Evolutionary conservation across 768 basidiomycete genomes (phyloP).

Genomic region (Phallus indusiatus): DNA sequence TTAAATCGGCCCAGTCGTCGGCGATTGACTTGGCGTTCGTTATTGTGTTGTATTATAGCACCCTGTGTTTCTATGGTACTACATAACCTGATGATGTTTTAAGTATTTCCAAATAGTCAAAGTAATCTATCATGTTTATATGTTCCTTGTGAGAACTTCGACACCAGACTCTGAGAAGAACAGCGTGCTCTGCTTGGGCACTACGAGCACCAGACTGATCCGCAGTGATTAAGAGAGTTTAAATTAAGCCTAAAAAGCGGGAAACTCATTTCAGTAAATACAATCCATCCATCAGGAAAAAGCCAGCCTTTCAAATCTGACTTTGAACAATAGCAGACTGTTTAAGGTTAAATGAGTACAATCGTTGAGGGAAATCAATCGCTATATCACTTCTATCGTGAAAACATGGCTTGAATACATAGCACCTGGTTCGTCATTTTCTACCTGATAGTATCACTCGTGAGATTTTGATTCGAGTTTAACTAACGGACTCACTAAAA

Average conservation of each 20-base stretch:
- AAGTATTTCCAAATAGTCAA: too few relatives aligned
- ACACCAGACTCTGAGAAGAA: constrained; percentile 69
- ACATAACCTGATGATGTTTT: too few relatives aligned
- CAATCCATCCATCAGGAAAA: constrained; percentile 90
- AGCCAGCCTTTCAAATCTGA: constrained; percentile 55
- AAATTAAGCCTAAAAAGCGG: neutral
- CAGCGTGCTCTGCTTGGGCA: constrained; percentile 84
- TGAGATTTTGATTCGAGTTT: neutral
- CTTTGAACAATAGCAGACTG: constrained; percentile 78
- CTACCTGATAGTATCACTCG: constrained; percentile 30
- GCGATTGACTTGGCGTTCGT: too few relatives aligned
- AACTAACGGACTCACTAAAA: constrained; percentile 36
- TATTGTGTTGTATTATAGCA: neutral
- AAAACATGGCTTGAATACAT: constrained; percentile 88
- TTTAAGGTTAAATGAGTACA: neutral
- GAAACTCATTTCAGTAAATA: constrained; percentile 68
- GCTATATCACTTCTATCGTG: constrained; percentile 67
- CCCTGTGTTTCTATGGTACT: constrained; percentile 15
- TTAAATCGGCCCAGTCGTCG: too few relatives aligned
- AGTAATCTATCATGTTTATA: too few relatives aligned
- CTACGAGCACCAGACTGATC: constrained; percentile 67
- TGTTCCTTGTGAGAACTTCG: constrained; percentile 82
- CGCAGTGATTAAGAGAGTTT: neutral
- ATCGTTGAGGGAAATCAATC: neutral
- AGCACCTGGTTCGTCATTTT: constrained; percentile 69